phyloP scores from a whole-genome alignment of 1,284 basidiomycete species.

The Xerocomus minutiporus region DNA sequence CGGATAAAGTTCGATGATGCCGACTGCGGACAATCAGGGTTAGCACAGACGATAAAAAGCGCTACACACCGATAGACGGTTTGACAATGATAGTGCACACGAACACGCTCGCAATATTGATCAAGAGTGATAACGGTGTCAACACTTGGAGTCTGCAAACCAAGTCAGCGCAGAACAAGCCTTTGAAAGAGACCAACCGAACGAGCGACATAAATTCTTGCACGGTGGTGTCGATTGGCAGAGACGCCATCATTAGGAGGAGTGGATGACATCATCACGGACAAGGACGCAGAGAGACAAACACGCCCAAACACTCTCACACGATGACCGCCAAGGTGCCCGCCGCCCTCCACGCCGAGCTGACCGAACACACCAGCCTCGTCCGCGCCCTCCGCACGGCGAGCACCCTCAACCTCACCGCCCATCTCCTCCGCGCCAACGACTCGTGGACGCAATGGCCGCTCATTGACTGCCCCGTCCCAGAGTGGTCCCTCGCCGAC shows the following conservation, averaged over 20 bases:
- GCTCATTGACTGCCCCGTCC: constrained; percentile 28
- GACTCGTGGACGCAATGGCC: constrained; percentile 30
- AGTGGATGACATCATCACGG: constrained; percentile 15
- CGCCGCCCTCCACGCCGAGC: constrained; percentile 21
- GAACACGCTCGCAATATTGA: constrained; percentile 60
- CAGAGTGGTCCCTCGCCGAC: constrained; percentile 29
- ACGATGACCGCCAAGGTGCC: constrained; percentile 16
- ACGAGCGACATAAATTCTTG: constrained; percentile 55
- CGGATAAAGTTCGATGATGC: constrained; percentile 54
- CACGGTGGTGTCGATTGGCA: constrained; percentile 51
- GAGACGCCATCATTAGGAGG: not conserved
- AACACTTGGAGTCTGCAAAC: constrained; percentile 62
- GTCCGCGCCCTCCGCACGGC: constrained; percentile 25
- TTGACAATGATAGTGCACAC: constrained; percentile 52
- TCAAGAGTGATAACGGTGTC: constrained; percentile 70
- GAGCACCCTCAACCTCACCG: constrained; percentile 26
- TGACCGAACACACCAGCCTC: constrained; percentile 25
- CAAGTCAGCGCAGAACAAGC: not conserved
- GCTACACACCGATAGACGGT: constrained; percentile 48
- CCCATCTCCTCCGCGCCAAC: constrained; percentile 19
- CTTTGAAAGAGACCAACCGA: constrained; percentile 31
- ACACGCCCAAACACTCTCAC: constrained; percentile 15
- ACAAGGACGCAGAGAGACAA: constrained; percentile 2
- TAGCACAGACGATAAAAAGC: not conserved
- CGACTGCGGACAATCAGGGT: constrained; percentile 33